Percentiles rank a stretch among this genome's conserved stretches.
Evolutionary conservation across 1,284 basidiomycete species (phyloP).

Genomic region (Tilletia caries): DNA sequence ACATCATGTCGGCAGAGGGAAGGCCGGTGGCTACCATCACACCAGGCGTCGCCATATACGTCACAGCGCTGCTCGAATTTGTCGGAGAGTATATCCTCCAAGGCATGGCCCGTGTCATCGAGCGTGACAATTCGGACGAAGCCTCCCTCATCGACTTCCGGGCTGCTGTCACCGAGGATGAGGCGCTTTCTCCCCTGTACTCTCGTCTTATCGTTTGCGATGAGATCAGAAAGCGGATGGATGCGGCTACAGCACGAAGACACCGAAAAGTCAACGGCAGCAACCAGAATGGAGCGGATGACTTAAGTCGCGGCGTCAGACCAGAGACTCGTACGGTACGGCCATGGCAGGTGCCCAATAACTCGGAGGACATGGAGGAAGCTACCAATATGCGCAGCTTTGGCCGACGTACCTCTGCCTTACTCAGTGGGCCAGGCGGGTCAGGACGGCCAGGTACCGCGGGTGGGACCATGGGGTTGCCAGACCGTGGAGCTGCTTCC

Average conservation of each 20-base stretch:
- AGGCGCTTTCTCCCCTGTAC: constrained; percentile 31
- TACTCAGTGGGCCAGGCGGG: background rate
- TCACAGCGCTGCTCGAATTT: constrained; percentile 45
- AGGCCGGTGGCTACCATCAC: constrained; percentile 49
- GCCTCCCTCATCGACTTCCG: constrained; percentile 38
- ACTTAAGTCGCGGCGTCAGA: constrained; percentile 20
- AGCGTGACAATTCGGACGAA: constrained; percentile 48
- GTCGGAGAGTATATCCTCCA: constrained; percentile 42
- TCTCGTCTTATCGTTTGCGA: constrained; percentile 15
- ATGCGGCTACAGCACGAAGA: constrained; percentile 7
- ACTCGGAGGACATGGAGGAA: constrained; percentile 8
- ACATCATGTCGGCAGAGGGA: constrained; percentile 47
- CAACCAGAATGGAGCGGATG: constrained; percentile 37
- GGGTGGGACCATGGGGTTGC: background rate
- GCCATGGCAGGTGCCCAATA: constrained; percentile 15
- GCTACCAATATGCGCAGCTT: constrained; percentile 5
- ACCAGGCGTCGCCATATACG: constrained; percentile 45
- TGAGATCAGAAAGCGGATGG: constrained; percentile 17
- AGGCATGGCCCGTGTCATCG: constrained; percentile 41
- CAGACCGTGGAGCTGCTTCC: constrained; percentile 1
- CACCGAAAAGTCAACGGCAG: constrained; percentile 28
- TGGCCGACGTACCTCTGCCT: background rate
- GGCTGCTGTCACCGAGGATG: constrained; percentile 45
- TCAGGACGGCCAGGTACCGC: background rate
- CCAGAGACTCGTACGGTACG: background rate